Base-by-base conservation (phyloP, 2,329 filamentous ascomycete genomes). In the Colletotrichum orbiculare region DNA sequence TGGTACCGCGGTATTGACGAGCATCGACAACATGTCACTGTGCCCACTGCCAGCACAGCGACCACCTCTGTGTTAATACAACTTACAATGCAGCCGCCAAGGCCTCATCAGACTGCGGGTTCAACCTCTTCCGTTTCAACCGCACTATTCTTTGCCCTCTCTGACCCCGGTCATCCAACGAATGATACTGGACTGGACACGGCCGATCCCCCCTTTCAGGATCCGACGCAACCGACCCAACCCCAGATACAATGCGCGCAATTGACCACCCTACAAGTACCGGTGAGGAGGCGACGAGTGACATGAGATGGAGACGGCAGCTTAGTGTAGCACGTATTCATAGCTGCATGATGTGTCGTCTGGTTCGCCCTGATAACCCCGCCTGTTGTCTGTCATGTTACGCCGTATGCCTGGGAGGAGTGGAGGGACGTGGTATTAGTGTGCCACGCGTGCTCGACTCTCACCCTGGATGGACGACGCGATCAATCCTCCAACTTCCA, bases 101-200 rank as follows among this genome's bases (percentile, higher is more conserved):
- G 63, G 47, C 63, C 53, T 47, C 37, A 55, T 53, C 58, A 57
- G 59, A 56, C 63, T 47, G 47, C 63, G 58, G 52, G 53, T 63
- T 63, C 52, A 66, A 66, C 52, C 63, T 66, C 63, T 52, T 57
- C 52, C 63, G 63, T 66, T 66, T 66, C 63, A 66, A 63, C 58
- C 63, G 47, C 58, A 39, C 58, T 57, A 53, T 56, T 50, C 52
- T 47, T 35, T 55, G 43, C 41, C 62, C 41, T 53, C 47, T 56
- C 17, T 17, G 17, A 53, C 52, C 38, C 47, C 47, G 34, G 48
- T 63, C 42, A 46, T 38, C 41, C 35, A 35, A 39, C 58, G 60
- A 43, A 41, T 58, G 25, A 5, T 50, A 57, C 52, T 66, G 42
- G 38, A 57, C 58, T 63, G 63, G 63, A 56, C 63, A 57, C 52